Evolutionary conservation across 2,329 filamentous ascomycete genomes (phyloP), one percentile per base, ranked within the genome.

Genomic region (Cyphellophora attinorum): DNA sequence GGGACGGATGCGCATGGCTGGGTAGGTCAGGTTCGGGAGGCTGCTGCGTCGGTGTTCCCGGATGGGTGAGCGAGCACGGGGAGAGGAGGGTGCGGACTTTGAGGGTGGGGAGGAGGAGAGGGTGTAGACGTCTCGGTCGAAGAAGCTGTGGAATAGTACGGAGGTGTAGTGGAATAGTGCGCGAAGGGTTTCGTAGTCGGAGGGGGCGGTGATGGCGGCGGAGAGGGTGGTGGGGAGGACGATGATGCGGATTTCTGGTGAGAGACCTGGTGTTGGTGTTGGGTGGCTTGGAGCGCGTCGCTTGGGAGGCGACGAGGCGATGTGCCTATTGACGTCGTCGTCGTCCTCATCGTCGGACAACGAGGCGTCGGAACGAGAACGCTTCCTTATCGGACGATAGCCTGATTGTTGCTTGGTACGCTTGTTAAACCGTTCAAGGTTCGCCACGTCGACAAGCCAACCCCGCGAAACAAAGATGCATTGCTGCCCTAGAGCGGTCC

Each of bases 401-500:
- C 21, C 8, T 8, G 21, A 25, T n/a, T 8, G n/a, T 8, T 8
- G 8, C 21, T n/a, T 8, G 21, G 21, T n/a, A 8, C 21, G 21
- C n/a, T n/a, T 25, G 21, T 8, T 8, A n/a, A 25, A 25, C 8
- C 21, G 21, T n/a, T 25, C 21, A n/a, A 25, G 21, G 21, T 8
- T 8, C 8, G 21, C n/a, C 8, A n/a, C n/a, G n/a, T 25, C 21
- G 21, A 25, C 21, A n/a, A 25, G 21, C 21, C 21, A 25, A n/a
- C 21, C 21, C 8, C 21, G 21, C n/a, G 21, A 25, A n/a, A 25
- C 21, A n/a, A 25, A 25, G 21, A 25, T 19, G 11, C 29, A 31
- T 14, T 12, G 3, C 11, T 19, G 29, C 8, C 17, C 17, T 12
- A 19, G 29, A 2, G 29, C 12, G 10, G 6, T 13, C 3, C 15